Evolutionary conservation across 192 early-diverging fungal species (phyloP), one percentile per base, ranked within the genome.

Genomic region (Linnemannia elongata): DNA sequence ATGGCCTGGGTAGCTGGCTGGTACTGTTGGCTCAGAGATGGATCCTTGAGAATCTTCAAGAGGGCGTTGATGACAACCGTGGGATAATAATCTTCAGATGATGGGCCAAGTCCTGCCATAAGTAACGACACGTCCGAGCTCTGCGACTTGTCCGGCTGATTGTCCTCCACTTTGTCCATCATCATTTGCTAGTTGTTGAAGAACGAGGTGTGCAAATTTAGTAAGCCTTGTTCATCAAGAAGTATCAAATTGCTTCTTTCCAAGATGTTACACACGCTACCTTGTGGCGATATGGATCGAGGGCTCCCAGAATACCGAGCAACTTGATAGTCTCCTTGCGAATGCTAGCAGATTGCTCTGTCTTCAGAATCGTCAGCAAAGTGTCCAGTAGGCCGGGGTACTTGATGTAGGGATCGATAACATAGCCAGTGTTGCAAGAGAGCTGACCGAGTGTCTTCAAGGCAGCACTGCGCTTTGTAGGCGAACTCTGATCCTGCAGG

Each of bases 241-340:
- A 38, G 30, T 24, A 20, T 18, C 20, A 27, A 41, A 24, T 6
- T 13, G 33, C 33, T 10, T 13, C 12, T 15, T 12, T 33, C 4
- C 60, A 33, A 33, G 3, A 4, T 24, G 12, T 36, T 73, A 12
- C n/a, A 10, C 27, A 69, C 27, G 13, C 36, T 92, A 91, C 90
- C 87, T 92, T 93, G 72, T 93, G 91, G 1, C 90, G 91, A 89
- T 98, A 97, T 30, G 98, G 97, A 92, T 99, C 98, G 18, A 99
- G 89, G 22, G 98, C 98, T 36, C 98, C 98, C 5, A 99, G 91
- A 33, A 97, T 97, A 73, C 98, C 98, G 75, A 99, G 93, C 22
- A 97, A 90, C 72, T 97, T 97, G 41, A 98, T 93, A 4, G 95
- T 96, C 85, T 98, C 97, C 30, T 92, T 86, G 44, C 97, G 92